A percentile compares a stretch with the other conserved stretches of the same genome.
Evolutionary conservation across 805 yeast species (phyloP).

Genomic region (Kodamaea sagamina): DNA sequence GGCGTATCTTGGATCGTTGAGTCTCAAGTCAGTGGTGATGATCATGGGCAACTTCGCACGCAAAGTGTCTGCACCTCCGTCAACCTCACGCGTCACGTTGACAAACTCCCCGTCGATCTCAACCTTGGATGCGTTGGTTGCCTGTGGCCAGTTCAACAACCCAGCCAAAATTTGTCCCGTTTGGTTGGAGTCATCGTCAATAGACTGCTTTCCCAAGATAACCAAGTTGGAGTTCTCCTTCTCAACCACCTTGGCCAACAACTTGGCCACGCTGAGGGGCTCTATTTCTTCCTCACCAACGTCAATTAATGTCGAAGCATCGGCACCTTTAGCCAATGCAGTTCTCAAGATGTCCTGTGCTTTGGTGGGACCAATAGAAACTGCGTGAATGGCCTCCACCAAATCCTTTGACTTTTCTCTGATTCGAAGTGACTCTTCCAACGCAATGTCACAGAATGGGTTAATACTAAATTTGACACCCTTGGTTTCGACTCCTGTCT

Average conservation of each 20-base stretch:
- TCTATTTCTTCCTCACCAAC: conserved; percentile 74
- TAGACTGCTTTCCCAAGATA: conserved; percentile 93
- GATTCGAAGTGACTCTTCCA: conserved; percentile 88
- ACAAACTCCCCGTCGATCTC: conserved; percentile 58
- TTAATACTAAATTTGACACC: conserved; percentile 92
- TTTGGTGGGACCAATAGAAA: conserved; percentile 84
- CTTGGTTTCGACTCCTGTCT: conserved; percentile 80
- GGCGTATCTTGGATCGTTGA: conserved; percentile 95
- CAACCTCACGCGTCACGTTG: conserved; percentile 86
- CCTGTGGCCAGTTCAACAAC: conserved; percentile 92
- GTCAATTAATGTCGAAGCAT: conserved; percentile 78
- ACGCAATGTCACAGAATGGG: conserved; percentile 97
- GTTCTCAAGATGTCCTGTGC: conserved; percentile 86
- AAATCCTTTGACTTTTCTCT: conserved; percentile 62
- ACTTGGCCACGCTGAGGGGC: conserved; percentile 87
- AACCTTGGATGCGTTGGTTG: conserved; percentile 90
- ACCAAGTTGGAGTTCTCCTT: conserved; percentile 74
- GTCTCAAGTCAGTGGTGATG: conserved; percentile 88
- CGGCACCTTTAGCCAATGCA: conserved; percentile 94
- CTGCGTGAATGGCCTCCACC: conserved; percentile 86
- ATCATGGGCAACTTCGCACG: conserved; percentile 79
- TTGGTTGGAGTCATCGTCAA: conserved; percentile 92
- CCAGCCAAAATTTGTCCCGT: conserved; percentile 98
- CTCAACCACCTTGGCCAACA: conserved; percentile 71
- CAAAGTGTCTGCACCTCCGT: conserved; percentile 89